Conservation (phyloP, 306 rosid genomes). For the Pachyrhizus erosus region DNA sequence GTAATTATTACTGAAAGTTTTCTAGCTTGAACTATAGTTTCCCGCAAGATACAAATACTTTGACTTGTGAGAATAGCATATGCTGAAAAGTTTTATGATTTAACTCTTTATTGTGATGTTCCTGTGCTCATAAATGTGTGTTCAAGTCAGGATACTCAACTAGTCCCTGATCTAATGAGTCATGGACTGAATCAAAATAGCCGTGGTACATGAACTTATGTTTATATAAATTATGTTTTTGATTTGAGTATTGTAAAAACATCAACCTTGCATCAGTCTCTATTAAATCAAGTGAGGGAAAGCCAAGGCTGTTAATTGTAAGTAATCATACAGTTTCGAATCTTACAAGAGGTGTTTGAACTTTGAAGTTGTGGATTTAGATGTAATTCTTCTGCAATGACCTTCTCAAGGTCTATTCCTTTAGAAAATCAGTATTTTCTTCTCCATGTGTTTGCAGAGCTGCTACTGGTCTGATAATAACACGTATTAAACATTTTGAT, state of each 20-base stretch:
- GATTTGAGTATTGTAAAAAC: conserved; percentile 14
- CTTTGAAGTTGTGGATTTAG: conserved; percentile 33
- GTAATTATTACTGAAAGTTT: conserved; percentile 13
- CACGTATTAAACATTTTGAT: conserved; percentile 43
- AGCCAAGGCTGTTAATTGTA: conserved; percentile 20
- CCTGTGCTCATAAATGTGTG: not conserved
- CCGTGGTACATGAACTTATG: conserved; percentile 15
- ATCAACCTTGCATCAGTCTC: conserved; percentile 10
- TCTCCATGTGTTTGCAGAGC: conserved; percentile 35
- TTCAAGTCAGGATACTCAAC: conserved; percentile 15
- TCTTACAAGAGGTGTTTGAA: conserved; percentile 27
- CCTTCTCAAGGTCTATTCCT: conserved; percentile 23
- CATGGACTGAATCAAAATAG: conserved; percentile 6
- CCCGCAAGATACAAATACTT: not conserved
- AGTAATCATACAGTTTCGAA: conserved; percentile 10
- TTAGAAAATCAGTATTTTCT: conserved; percentile 30
- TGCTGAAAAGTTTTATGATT: not conserved
- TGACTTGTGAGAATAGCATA: not conserved
- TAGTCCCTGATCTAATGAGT: conserved; percentile 4
- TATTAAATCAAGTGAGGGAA: conserved; percentile 19
- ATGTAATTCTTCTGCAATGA: conserved; percentile 27
- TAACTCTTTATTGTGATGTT: not conserved
- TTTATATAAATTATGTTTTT: conserved; percentile 1
- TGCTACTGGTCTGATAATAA: conserved; percentile 41
- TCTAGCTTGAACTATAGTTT: conserved; percentile 14